Percentiles rank a stretch among this genome's conserved stretches.
These are phyloP conservation scores for Trichoderma harzianum DNA, from an alignment of 2,329 filamentous ascomycete species.

Conservation along the genomic window DNA sequence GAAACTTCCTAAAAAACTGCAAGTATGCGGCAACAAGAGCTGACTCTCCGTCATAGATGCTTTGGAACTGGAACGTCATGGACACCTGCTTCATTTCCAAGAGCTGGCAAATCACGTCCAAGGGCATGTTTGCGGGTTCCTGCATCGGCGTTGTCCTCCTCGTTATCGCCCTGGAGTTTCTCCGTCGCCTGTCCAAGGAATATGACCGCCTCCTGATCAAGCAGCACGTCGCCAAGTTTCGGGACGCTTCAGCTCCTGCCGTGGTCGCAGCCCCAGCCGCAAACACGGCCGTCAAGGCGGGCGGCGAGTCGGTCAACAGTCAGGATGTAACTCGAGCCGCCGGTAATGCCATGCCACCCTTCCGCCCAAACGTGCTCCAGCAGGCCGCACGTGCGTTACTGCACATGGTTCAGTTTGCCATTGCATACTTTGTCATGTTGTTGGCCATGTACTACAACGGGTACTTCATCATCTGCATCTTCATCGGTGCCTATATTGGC, in stretches of 20 bases:
- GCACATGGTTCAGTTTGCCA: constrained; percentile 67
- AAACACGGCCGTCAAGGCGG: not conserved
- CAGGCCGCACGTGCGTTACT: constrained; percentile 64
- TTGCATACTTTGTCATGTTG: constrained; percentile 79
- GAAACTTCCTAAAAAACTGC: not conserved
- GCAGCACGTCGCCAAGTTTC: constrained; percentile 40
- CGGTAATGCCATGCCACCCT: constrained; percentile 29
- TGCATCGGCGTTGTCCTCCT: constrained; percentile 77
- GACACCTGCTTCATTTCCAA: constrained; percentile 67
- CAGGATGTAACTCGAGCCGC: constrained; percentile 22
- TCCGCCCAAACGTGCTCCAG: constrained; percentile 60
- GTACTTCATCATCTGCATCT: constrained; percentile 78
- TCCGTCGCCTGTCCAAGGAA: constrained; percentile 68
- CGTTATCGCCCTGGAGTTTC: constrained; percentile 66
- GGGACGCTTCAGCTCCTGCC: constrained; percentile 22
- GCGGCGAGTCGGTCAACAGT: constrained; percentile 23
- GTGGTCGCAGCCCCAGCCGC: constrained; percentile 12
- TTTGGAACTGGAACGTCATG: constrained; percentile 76
- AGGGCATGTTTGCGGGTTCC: constrained; percentile 71
- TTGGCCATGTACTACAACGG: constrained; percentile 62
- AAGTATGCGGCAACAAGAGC: not conserved
- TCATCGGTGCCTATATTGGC: constrained; percentile 72
- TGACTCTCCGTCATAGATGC: constrained; percentile 53
- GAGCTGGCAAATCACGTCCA: constrained; percentile 67
- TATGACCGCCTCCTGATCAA: constrained; percentile 66